Evolutionary conservation across 495 filamentous ascomycete species (phyloP).

Genomic region (Pyrenula aspistea): DNA sequence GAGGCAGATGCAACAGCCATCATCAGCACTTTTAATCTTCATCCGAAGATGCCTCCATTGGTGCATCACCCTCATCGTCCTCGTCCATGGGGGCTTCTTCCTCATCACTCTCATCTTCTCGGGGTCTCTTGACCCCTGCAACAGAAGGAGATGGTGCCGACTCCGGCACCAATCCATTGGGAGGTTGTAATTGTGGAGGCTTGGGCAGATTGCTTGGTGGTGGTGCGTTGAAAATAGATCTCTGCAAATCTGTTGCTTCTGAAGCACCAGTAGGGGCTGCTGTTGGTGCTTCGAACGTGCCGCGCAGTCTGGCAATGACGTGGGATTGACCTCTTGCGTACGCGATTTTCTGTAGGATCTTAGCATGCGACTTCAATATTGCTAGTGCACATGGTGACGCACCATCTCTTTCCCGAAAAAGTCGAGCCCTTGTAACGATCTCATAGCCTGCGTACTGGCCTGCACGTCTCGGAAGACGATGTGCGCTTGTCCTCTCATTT

Average conservation of each 20-base stretch:
- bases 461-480: constrained; percentile 82
- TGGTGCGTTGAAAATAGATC: constrained; percentile 68
- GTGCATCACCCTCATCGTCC: constrained; percentile 39
- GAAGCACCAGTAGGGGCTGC: constrained; percentile 35
- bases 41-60: constrained; percentile 43
- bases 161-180: constrained; percentile 18
- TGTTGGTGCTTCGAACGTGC: constrained; percentile 62
- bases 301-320: constrained; percentile 78
- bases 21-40: constrained; percentile 26
- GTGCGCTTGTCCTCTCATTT: constrained; percentile 93
- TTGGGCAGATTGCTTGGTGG: constrained; percentile 34
- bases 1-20: too few species aligned
- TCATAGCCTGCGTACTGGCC: constrained; percentile 78
- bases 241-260: constrained; percentile 62
- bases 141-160: neutral
- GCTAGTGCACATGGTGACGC: constrained; percentile 2
- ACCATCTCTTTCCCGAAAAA: constrained; percentile 86
- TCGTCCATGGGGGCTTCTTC: constrained; percentile 68
- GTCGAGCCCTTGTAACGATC: constrained; percentile 73
- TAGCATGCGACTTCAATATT: neutral
- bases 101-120: constrained; percentile 60
- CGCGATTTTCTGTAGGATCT: constrained; percentile 53
- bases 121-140: constrained; percentile 46
- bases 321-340: constrained; percentile 84
- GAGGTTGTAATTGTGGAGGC: constrained; percentile 25